Conservation (phyloP, 2,329 filamentous ascomycete genomes). For the Talaromyces sp. region DNA sequence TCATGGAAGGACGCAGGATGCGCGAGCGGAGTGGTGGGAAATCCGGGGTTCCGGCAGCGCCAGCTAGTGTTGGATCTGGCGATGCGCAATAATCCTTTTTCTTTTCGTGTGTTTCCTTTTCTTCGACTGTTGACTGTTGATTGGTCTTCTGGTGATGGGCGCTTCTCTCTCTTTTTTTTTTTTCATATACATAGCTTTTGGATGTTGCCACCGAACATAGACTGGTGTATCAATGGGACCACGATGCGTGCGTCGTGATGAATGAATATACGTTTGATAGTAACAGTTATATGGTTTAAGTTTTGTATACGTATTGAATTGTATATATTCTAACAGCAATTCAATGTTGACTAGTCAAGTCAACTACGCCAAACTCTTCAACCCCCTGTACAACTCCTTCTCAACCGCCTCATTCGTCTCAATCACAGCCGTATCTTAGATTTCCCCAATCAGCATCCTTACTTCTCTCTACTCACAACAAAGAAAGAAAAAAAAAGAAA, state of each 20-base stretch:
- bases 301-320: neutral
- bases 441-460: neutral
- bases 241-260: neutral
- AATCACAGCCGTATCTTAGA: constrained; percentile 6
- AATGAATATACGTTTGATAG: neutral
- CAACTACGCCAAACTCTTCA: constrained; percentile 2
- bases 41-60: constrained; percentile 6
- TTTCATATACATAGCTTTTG: neutral
- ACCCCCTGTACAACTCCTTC: constrained; percentile 3
- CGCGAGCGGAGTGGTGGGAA: constrained; percentile 57
- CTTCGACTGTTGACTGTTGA: neutral
- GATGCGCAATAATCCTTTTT: neutral
- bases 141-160: neutral
- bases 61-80: neutral
- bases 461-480: too few relatives aligned
- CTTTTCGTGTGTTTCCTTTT: neutral
- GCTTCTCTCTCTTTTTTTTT: neutral
- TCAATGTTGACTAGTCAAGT: neutral
- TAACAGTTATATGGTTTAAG: neutral
- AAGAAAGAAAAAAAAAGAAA: neutral
- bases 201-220: neutral
- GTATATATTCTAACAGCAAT: neutral
- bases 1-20: constrained; percentile 92
- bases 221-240: neutral
- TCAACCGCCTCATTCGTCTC: constrained; percentile 8